These are phyloP conservation scores for Groenewaldozyma auringiensis DNA, from an alignment of 1,139 yeast species.

Conservation along the genomic window DNA sequence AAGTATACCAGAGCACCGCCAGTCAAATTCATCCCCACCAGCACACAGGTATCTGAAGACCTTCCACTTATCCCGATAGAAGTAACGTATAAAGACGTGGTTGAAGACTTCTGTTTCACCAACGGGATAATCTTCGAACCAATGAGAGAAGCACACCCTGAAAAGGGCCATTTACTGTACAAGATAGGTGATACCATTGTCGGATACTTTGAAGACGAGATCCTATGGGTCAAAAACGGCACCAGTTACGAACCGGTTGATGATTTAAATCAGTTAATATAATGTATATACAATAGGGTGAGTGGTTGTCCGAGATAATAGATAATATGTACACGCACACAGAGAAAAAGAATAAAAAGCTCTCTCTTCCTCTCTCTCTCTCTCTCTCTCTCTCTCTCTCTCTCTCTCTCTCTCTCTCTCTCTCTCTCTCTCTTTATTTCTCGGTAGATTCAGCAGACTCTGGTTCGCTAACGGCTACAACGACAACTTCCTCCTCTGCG, in stretches of 20 bases:
- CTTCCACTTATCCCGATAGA: neutral
- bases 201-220: constrained; percentile 40
- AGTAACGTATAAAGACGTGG: constrained; percentile 41
- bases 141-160: constrained; percentile 26
- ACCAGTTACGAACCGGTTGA: constrained; percentile 23
- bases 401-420: too few species aligned
- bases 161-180: constrained; percentile 33
- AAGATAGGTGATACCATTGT: constrained; percentile 27
- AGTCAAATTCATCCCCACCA: neutral
- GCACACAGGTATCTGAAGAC: neutral
- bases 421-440: too few species aligned
- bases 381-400: too few species aligned
- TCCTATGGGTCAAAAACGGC: constrained; percentile 34
- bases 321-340: too few species aligned
- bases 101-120: constrained; percentile 38
- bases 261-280: constrained; percentile 17
- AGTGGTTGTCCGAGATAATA: too few species aligned
- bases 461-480: too few species aligned
- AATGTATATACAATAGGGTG: neutral
- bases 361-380: too few species aligned
- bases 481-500: too few species aligned
- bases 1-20: neutral
- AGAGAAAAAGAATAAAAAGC: too few species aligned
- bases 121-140: constrained; percentile 34
- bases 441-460: too few species aligned